Conservation (phyloP, 768 basidiomycete species). For the Tricholoma matsutake region DNA sequence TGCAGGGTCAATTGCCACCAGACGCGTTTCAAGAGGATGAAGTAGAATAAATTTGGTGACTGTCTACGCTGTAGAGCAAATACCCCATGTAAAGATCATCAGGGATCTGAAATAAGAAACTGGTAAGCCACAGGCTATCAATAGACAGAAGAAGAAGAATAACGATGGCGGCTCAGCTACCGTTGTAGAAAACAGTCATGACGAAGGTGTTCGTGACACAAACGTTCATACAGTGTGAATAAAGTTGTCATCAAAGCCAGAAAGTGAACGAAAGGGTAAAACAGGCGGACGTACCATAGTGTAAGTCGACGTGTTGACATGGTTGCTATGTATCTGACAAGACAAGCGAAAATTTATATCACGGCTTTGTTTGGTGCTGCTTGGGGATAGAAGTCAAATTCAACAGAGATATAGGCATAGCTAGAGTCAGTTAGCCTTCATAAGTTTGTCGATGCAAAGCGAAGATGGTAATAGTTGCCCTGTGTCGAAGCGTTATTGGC, state of each 20-base stretch:
- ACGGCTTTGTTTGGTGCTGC: slow-evolving; percentile 13
- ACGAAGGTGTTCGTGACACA: slow-evolving; percentile 37
- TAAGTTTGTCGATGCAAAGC: not conserved
- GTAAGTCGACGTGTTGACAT: not conserved
- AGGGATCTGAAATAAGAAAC: not conserved
- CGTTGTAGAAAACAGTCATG: slow-evolving; percentile 74
- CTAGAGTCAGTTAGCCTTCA: not conserved
- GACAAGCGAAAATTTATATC: slow-evolving; percentile 8
- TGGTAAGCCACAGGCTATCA: slow-evolving; percentile 1
- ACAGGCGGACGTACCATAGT: slow-evolving; percentile 19
- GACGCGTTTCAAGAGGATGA: slow-evolving; percentile 75
- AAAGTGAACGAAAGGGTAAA: slow-evolving; percentile 10
- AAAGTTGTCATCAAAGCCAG: slow-evolving; percentile 50
- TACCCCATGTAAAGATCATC: not conserved
- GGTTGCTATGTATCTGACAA: not conserved
- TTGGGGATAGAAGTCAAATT: slow-evolving; percentile 9
- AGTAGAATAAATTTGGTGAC: not conserved
- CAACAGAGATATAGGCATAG: slow-evolving; percentile 1
- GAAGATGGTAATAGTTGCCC: too few species aligned
- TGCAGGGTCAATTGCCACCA: slow-evolving; percentile 82
- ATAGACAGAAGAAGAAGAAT: not conserved
- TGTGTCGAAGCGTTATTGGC: not conserved
- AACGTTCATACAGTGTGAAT: slow-evolving; percentile 79
- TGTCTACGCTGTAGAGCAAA: not conserved
- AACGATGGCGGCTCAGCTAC: slow-evolving; percentile 60